These are phyloP conservation scores for Melastoma malabathricum DNA, from an alignment of 345 rosid genomes.

Conservation along the genomic window DNA sequence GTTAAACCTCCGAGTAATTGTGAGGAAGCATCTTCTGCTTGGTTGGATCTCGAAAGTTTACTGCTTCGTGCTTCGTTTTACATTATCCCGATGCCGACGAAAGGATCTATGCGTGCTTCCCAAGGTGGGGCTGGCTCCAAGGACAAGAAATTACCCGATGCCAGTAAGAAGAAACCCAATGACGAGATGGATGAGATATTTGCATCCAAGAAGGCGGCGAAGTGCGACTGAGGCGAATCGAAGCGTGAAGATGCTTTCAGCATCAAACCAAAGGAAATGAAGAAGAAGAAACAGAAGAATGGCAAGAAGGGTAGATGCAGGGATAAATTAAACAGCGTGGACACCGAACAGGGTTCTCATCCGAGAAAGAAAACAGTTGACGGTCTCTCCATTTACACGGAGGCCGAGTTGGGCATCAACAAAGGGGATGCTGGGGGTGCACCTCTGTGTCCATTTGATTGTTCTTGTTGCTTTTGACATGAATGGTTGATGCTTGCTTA, in stretches of 20 bases:
- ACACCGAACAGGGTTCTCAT: slow-evolving; percentile 2
- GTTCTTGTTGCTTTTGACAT: slow-evolving; percentile 68
- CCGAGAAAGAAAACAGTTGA: slow-evolving; percentile 39
- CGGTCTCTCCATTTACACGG: slow-evolving; percentile 42
- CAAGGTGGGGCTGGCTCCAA: not conserved
- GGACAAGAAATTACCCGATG: slow-evolving; percentile 7
- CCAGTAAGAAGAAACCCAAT: slow-evolving; percentile 5
- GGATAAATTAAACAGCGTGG: no score
- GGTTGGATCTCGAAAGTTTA: no score
- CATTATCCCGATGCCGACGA: no score
- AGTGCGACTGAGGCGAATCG: slow-evolving; percentile 2
- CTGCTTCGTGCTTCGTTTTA: no score
- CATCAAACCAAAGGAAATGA: slow-evolving; percentile 8
- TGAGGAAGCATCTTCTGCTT: no score
- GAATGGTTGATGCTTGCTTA: not conserved
- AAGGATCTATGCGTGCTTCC: no score
- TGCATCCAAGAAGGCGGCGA: slow-evolving; percentile 11
- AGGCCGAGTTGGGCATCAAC: slow-evolving; percentile 58
- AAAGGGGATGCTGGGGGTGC: slow-evolving; percentile 44
- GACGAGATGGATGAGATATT: slow-evolving; percentile 12
- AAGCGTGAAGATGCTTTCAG: not conserved
- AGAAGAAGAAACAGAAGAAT: slow-evolving; percentile 21
- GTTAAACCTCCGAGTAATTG: no score
- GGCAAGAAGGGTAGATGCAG: not conserved
- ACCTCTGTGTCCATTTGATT: slow-evolving; percentile 74